Percentiles rank a stretch among this genome's conserved stretches.
phyloP scores from a whole-genome alignment of 345 rosid species.

The Corymbia maculata region DNA sequence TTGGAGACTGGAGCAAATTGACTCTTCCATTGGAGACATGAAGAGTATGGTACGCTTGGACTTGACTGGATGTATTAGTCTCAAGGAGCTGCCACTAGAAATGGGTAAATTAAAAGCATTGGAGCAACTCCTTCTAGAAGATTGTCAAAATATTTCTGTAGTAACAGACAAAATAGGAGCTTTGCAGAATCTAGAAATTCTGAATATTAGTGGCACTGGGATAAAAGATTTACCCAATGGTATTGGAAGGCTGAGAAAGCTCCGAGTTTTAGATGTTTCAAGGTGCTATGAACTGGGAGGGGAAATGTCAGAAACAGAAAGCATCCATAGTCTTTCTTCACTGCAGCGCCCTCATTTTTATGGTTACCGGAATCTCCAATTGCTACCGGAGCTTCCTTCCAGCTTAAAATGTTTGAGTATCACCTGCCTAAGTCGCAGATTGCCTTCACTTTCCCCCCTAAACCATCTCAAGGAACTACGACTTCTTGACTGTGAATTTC shows the following conservation, averaged over 20 bases:
- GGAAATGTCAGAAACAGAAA: not conserved
- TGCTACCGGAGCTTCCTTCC: not conserved
- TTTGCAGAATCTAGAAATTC: no score
- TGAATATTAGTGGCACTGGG: not conserved
- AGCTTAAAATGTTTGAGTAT: not conserved
- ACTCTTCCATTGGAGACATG: not conserved
- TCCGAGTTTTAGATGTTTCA: not conserved
- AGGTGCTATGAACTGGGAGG: not conserved
- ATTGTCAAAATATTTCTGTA: not conserved
- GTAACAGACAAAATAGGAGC: not conserved
- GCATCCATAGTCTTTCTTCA: not conserved
- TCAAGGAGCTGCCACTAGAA: not conserved
- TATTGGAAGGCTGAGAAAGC: not conserved
- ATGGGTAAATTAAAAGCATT: not conserved
- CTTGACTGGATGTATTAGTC: not conserved
- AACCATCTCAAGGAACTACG: not conserved
- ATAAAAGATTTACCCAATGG: not conserved
- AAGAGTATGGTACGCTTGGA: not conserved
- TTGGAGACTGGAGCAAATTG: not conserved
- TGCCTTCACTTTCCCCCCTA: not conserved
- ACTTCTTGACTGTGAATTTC: not conserved
- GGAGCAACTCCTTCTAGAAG: not conserved
- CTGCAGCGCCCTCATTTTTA: not conserved
- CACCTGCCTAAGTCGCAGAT: not conserved
- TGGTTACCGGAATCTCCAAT: not conserved